Evolutionary conservation across 495 filamentous ascomycete genomes (phyloP).

Genomic region (Bryoglossum gracile): DNA sequence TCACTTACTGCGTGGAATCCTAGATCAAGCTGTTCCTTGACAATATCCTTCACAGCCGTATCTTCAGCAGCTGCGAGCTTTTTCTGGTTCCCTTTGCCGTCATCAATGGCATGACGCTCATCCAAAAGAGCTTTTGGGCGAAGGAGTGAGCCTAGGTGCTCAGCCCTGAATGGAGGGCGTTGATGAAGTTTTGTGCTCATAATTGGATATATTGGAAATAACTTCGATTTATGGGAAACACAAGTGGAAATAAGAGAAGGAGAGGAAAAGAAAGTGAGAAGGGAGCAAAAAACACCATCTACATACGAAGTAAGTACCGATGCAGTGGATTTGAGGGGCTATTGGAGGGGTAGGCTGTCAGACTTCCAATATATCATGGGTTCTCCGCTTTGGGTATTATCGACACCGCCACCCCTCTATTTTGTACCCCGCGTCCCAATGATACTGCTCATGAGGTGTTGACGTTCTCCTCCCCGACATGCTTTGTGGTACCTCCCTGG

Average conservation of each 20-base stretch:
- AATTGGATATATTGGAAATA: neutral
- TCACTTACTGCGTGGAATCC: constrained; percentile 64
- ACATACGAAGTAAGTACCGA: no score
- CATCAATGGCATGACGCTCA: constrained; percentile 48
- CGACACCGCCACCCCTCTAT: no score
- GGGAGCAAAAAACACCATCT: no score
- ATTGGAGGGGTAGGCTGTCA: neutral
- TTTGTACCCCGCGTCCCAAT: neutral
- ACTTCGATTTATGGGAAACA: neutral
- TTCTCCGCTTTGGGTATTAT: constrained; percentile 4
- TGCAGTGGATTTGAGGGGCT: no score
- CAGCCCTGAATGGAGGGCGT: constrained; percentile 70
- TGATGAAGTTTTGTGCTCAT: constrained; percentile 36
- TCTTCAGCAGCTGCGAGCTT: constrained; percentile 51
- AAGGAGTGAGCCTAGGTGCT: constrained; percentile 77
- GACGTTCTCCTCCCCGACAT: neutral
- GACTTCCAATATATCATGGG: neutral
- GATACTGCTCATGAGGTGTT: neutral
- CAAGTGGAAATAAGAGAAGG: neutral
- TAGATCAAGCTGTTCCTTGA: constrained; percentile 56
- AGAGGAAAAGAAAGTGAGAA: neutral
- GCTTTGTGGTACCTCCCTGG: neutral
- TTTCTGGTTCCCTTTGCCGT: constrained; percentile 31
- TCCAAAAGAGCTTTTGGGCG: constrained; percentile 62
- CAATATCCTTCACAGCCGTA: constrained; percentile 56